These are phyloP conservation scores for Millerozyma acaciae DNA, from an alignment of 805 yeast species.

Conservation along the genomic window DNA sequence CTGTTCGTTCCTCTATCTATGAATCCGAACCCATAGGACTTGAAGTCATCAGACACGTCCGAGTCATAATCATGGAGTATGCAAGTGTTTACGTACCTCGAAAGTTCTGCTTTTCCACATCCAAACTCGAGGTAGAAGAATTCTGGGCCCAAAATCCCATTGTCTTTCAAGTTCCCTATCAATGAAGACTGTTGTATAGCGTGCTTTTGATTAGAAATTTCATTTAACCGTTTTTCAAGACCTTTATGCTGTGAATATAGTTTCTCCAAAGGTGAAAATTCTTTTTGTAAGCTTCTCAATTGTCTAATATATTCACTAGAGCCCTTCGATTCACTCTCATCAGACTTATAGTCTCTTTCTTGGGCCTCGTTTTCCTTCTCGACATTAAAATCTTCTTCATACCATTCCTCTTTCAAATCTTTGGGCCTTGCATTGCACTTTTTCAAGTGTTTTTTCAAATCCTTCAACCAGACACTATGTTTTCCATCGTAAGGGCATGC, in stretches of 20 bases:
- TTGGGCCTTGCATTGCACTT: slow-evolving; percentile 54
- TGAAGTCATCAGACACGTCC: background rate
- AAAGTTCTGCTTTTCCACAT: slow-evolving; percentile 84
- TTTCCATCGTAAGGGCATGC: slow-evolving; percentile 75
- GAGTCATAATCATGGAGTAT: slow-evolving; percentile 17
- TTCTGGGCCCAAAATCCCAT: slow-evolving; percentile 32
- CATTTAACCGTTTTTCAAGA: slow-evolving; percentile 38
- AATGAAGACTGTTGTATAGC: slow-evolving; percentile 79
- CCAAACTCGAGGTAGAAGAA: slow-evolving; percentile 72
- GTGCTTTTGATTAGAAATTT: slow-evolving; percentile 64
- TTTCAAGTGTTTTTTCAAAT: slow-evolving; percentile 50
- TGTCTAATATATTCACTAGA: slow-evolving; percentile 16
- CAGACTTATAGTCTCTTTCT: slow-evolving; percentile 9
- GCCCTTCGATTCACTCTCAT: slow-evolving; percentile 10
- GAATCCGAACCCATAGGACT: slow-evolving; percentile 48
- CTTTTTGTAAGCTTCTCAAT: slow-evolving; percentile 8
- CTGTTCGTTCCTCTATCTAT: slow-evolving; percentile 76
- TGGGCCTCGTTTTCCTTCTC: slow-evolving; percentile 5
- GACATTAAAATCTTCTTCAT: slow-evolving; percentile 44
- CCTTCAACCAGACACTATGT: slow-evolving; percentile 67
- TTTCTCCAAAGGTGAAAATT: slow-evolving; percentile 15
- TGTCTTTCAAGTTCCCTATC: slow-evolving; percentile 57
- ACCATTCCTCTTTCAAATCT: slow-evolving; percentile 48
- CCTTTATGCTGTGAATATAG: slow-evolving; percentile 24
- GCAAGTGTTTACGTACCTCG: slow-evolving; percentile 54